Evolutionary conservation across 768 basidiomycete species (phyloP).

Genomic region (Boletus tomentosulus): DNA sequence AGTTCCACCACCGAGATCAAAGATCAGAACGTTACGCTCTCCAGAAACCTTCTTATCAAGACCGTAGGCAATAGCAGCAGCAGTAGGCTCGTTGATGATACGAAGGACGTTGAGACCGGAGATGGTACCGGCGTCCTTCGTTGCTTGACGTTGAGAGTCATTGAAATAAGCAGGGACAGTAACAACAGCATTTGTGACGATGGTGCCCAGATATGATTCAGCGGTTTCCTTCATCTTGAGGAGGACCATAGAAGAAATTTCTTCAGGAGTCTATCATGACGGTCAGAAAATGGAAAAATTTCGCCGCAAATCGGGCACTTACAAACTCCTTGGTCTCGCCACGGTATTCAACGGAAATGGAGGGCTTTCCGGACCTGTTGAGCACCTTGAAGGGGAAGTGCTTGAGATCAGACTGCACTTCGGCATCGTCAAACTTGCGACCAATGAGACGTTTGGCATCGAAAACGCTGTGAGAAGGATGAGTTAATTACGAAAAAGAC

Average conservation of each 20-base stretch:
- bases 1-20: slow-evolving; percentile 97
- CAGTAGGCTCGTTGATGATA: slow-evolving; percentile 99
- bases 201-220: slow-evolving; percentile 89
- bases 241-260: slow-evolving; percentile 97
- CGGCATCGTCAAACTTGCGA: slow-evolving; percentile 80
- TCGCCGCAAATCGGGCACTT: slow-evolving; percentile 29
- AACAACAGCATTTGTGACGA: slow-evolving; percentile 86
- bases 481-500: slow-evolving; percentile 1
- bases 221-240: slow-evolving; percentile 98
- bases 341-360: slow-evolving; percentile 86
- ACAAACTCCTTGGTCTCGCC: slow-evolving; percentile 93
- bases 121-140: slow-evolving; percentile 95
- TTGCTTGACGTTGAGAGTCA: slow-evolving; percentile 97
- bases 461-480: slow-evolving; percentile 62
- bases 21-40: slow-evolving; percentile 95
- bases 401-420: slow-evolving; percentile 80
- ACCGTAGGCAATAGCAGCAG: slow-evolving; percentile 97
- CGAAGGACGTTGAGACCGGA: slow-evolving; percentile 93
- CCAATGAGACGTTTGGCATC: slow-evolving; percentile 98
- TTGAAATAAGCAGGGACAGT: slow-evolving; percentile 99
- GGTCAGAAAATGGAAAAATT: slow-evolving; percentile 3
- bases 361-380: slow-evolving; percentile 84
- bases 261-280: slow-evolving; percentile 75
- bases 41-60: slow-evolving; percentile 90
- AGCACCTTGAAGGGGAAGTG: slow-evolving; percentile 95